phyloP scores from a whole-genome alignment of 495 filamentous ascomycete species.

The Tuber brumale region DNA sequence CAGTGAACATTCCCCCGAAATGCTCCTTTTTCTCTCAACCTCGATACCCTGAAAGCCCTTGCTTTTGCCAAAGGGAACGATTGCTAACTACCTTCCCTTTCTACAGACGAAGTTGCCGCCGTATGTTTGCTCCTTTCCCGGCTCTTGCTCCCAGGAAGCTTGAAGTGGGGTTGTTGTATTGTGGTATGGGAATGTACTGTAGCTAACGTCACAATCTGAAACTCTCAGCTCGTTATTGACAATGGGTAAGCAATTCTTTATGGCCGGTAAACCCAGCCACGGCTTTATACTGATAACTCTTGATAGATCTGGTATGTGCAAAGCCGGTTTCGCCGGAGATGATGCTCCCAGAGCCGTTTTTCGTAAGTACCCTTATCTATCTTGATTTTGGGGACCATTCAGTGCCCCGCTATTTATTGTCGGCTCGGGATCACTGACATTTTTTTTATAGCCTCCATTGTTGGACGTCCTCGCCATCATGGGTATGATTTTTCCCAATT shows the following conservation, averaged over 20 bases:
- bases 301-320: slow-evolving; percentile 97
- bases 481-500: slow-evolving; percentile 60
- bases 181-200: slow-evolving; percentile 14
- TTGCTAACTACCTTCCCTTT: slow-evolving; percentile 52
- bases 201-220: slow-evolving; percentile 36
- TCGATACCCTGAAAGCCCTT: slow-evolving; percentile 11
- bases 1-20: slow-evolving; percentile 47
- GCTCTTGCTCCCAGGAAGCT: slow-evolving; percentile 7
- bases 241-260: slow-evolving; percentile 78
- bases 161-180: slow-evolving; percentile 20
- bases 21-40: slow-evolving; percentile 39
- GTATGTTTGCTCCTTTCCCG: slow-evolving; percentile 30
- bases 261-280: background rate
- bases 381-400: slow-evolving; percentile 33
- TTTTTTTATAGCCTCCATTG: slow-evolving; percentile 75
- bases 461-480: slow-evolving; percentile 99
- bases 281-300: slow-evolving; percentile 24
- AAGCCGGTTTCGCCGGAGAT: slow-evolving; percentile 99
- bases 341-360: slow-evolving; percentile 99
- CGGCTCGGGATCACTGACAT: slow-evolving; percentile 26
- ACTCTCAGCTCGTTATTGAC: slow-evolving; percentile 85
- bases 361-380: slow-evolving; percentile 67
- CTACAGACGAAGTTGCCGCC: slow-evolving; percentile 97
- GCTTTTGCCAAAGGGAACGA: slow-evolving; percentile 25
- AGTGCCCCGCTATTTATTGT: slow-evolving; percentile 32